Base-by-base conservation (phyloP, 2,329 filamentous ascomycete genomes). In the Curvularia verruculosa region DNA sequence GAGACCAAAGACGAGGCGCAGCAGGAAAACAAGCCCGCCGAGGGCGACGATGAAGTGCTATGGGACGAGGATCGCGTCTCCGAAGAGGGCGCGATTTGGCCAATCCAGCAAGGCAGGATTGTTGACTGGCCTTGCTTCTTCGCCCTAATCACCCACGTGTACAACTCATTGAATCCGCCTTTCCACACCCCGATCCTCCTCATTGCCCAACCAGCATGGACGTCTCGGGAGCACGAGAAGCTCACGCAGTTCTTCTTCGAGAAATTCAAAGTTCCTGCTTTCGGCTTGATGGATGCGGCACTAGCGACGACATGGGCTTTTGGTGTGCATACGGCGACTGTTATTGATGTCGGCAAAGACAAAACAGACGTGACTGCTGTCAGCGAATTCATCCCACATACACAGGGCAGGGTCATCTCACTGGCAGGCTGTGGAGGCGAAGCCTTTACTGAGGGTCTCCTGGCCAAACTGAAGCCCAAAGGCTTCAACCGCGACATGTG, bases 201-300 rank as follows among this genome's bases (percentile, higher is more conserved):
- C 61, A 89, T 98, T 77, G 86, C 90, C 7, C 91, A 96, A 66
- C 93, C 95, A 3, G 89, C 88, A 66, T 99, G 95, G 94, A 92
- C 92, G 3, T 87, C 90, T 8, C 88, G 89, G 60, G 92, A 97
- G 76, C 89, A 89, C 73, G 94, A 98, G 78, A 85, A 85, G 37
- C 88, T 99, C 64, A 90, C 93, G 13, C 91, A 95, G 61, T 99
- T 96, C 81, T 87, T 98, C 63, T 99, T 99, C 71, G 95, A 99
- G 78, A 96, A 95, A 78, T 96, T 96, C 73, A 95, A 94, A 80
- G 95, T 92, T 0, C 95, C 95, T 0, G 92, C 91, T 0, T 89
- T 99, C 49, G 93, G 90, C 67, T 84, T 98, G 61, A 89, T 99
- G 80, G 91, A 98, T 77, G 89, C 92, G 66, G 93, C 91, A 3